Evolutionary conservation across 768 basidiomycete genomes (phyloP).

Genomic region (Mycena amicta): DNA sequence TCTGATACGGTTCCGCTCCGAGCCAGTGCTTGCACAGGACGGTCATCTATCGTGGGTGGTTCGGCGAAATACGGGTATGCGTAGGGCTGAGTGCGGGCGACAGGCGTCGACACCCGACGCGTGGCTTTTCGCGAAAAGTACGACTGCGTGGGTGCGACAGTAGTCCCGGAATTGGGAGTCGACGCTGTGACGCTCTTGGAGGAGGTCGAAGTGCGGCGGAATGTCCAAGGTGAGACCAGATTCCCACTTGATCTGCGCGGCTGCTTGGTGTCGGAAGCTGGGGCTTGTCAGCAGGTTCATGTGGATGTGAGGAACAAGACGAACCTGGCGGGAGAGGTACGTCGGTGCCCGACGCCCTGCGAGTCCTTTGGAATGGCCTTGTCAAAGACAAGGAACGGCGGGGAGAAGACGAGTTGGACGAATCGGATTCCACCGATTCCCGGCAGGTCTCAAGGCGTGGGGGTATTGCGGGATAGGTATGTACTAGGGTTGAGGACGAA

Average conservation of each 20-base stretch:
- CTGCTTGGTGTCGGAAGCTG: constrained; percentile 4
- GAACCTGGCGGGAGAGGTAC: constrained; percentile 1
- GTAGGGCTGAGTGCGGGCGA: constrained; percentile 39
- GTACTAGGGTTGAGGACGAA: constrained; percentile 26
- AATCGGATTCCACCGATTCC: constrained; percentile 23
- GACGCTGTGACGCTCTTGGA: not conserved
- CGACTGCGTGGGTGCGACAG: not conserved
- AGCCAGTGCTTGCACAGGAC: constrained; percentile 2
- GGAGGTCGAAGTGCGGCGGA: constrained; percentile 14
- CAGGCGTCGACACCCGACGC: constrained; percentile 26
- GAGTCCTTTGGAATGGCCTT: constrained; percentile 9
- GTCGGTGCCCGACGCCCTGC: constrained; percentile 10
- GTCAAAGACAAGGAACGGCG: constrained; percentile 16
- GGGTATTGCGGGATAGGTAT: constrained; percentile 16
- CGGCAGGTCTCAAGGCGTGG: constrained; percentile 15
- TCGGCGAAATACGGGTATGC: constrained; percentile 38
- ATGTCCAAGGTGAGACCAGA: constrained; percentile 18
- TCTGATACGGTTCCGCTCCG: constrained; percentile 8
- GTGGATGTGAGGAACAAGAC: not conserved
- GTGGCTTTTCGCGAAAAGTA: constrained; percentile 21
- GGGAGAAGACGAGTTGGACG: constrained; percentile 16
- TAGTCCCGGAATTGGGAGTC: not conserved
- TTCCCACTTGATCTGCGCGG: constrained; percentile 17
- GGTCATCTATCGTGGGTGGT: constrained; percentile 21
- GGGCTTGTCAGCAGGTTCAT: not conserved